A percentile compares a stretch with the other conserved stretches of the same genome.
Evolutionary conservation across 306 rosid species (phyloP).

Genomic region (Dicorynia guianensis): DNA sequence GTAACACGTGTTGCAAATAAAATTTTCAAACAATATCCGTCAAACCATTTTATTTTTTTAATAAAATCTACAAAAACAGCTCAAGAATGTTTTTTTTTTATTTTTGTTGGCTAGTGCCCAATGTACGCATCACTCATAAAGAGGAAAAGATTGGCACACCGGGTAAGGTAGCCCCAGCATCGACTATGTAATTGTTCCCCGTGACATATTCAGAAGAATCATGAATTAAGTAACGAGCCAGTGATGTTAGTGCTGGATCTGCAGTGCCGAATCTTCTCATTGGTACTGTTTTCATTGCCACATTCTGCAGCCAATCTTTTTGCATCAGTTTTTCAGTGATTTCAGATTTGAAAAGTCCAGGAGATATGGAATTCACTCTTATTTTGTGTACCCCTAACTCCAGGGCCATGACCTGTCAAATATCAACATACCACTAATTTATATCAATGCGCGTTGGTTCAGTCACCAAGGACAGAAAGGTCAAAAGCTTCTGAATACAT

Average conservation of each 20-base stretch:
- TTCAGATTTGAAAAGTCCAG: slow-evolving; percentile 85
- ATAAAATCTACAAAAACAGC: too few species aligned
- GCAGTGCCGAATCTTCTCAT: slow-evolving; percentile 58
- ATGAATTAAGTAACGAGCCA: slow-evolving; percentile 71
- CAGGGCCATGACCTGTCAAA: slow-evolving; percentile 76
- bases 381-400: slow-evolving; percentile 77
- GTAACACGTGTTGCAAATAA: too few species aligned
- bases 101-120: background rate
- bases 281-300: slow-evolving; percentile 65
- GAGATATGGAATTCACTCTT: slow-evolving; percentile 81
- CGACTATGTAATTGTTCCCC: slow-evolving; percentile 67
- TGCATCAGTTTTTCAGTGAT: slow-evolving; percentile 68
- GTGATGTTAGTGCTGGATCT: slow-evolving; percentile 81
- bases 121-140: slow-evolving; percentile 47
- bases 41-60: too few species aligned
- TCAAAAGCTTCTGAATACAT: background rate
- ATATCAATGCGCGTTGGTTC: background rate
- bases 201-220: slow-evolving; percentile 80
- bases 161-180: slow-evolving; percentile 68
- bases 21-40: too few species aligned
- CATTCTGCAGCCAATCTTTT: slow-evolving; percentile 72
- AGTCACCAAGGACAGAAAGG: slow-evolving; percentile 17
- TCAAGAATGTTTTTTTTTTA: background rate
- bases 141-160: slow-evolving; percentile 87
- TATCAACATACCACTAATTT: background rate